Conservation (phyloP, 345 rosid species). For the Excoecaria cochinchinensis region DNA sequence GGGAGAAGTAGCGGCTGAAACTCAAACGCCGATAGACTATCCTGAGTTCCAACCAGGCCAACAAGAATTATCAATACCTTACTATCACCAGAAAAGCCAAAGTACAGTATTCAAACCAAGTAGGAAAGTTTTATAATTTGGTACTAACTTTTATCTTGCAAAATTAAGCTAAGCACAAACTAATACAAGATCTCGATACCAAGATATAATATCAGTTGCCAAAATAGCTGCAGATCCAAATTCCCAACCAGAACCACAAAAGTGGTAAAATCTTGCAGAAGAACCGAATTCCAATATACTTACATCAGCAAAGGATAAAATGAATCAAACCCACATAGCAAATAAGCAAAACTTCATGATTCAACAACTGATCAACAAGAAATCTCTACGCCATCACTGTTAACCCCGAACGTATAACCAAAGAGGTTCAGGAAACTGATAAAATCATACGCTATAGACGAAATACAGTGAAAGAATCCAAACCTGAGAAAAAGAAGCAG, state of each 20-base stretch:
- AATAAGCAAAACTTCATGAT: constrained; percentile 11
- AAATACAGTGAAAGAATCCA: neutral
- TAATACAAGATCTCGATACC: constrained; percentile 10
- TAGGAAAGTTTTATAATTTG: constrained; percentile 1
- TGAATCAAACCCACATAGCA: constrained; percentile 18
- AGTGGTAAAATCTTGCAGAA: constrained; percentile 1
- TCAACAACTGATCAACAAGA: neutral
- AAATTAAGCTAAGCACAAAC: constrained; percentile 1
- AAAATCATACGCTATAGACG: neutral
- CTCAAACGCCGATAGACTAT: neutral
- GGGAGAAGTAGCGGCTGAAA: constrained; percentile 8
- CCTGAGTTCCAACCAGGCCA: constrained; percentile 4
- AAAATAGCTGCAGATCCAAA: constrained; percentile 11
- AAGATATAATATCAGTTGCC: neutral
- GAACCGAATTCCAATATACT: constrained; percentile 21
- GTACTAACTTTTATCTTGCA: neutral
- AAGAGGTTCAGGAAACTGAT: neutral
- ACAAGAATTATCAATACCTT: constrained; percentile 2
- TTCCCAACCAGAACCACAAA: neutral
- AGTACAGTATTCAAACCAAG: constrained; percentile 17
- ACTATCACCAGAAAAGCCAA: constrained; percentile 6
- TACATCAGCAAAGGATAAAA: constrained; percentile 27
- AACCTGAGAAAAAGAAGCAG: constrained; percentile 7
- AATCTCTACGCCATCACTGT: neutral
- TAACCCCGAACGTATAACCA: neutral